These are phyloP conservation scores for Dactylorhiza incarnata DNA, from an alignment of 106 monocot genomes.

Conservation along the genomic window DNA sequence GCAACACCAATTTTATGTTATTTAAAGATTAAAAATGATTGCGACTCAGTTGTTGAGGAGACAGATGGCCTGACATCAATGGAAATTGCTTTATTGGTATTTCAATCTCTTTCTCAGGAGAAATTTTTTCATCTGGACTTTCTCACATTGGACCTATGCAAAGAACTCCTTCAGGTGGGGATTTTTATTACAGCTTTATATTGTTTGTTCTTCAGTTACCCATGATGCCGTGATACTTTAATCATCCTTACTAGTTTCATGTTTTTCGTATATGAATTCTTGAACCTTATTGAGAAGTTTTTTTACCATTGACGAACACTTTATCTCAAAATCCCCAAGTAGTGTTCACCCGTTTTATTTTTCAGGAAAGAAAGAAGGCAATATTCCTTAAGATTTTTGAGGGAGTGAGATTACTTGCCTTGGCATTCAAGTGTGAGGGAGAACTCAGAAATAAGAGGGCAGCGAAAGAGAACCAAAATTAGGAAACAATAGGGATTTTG, in stretches of 20 bases:
- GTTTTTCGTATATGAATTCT: neutral
- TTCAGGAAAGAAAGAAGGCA: no score
- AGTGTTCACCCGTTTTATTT: no score
- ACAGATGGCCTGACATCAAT: conserved; percentile 12
- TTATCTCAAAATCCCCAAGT: no score
- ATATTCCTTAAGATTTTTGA: no score
- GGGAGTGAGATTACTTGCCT: no score
- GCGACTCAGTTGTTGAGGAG: conserved; percentile 15
- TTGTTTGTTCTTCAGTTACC: neutral
- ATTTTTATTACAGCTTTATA: neutral
- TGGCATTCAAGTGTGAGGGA: no score
- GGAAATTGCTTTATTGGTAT: conserved; percentile 41
- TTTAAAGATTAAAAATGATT: conserved; percentile 9
- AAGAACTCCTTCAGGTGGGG: conserved; percentile 77
- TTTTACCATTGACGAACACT: no score
- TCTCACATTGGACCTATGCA: conserved; percentile 51
- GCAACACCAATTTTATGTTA: conserved; percentile 11
- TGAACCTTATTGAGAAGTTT: neutral
- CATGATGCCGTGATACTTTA: neutral
- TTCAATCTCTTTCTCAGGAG: conserved; percentile 54
- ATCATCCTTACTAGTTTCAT: neutral
- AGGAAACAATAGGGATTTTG: no score
- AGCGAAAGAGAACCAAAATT: no score
- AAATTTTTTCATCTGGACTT: conserved; percentile 53
- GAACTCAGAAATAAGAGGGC: no score